Evolutionary conservation across 2,329 filamentous ascomycete genomes (phyloP).

Genomic region (Ascosphaera pollenicola): DNA sequence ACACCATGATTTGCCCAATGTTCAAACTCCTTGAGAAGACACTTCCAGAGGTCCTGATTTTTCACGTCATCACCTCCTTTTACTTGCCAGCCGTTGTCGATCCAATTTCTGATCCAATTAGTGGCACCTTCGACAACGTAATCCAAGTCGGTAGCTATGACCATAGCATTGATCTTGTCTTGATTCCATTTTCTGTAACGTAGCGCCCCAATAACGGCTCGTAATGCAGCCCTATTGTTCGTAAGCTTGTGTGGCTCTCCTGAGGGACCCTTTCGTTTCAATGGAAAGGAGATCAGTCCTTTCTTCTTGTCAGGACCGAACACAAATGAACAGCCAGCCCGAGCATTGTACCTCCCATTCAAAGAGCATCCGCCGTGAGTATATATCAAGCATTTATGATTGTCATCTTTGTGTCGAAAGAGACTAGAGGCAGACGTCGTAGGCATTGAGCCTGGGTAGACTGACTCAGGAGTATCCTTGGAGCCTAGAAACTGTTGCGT

Average conservation of each 20-base stretch:
- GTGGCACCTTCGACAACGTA: slow-evolving; percentile 7
- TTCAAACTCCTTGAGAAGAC: slow-evolving; percentile 22
- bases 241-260: slow-evolving; percentile 18
- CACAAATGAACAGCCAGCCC: slow-evolving; percentile 22
- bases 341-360: slow-evolving; percentile 18
- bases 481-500: too few relatives aligned
- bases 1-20: slow-evolving; percentile 10
- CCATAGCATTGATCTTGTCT: slow-evolving; percentile 21
- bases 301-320: slow-evolving; percentile 5
- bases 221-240: slow-evolving; percentile 33
- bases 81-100: slow-evolving; percentile 24
- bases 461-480: too few relatives aligned
- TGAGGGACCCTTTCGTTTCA: slow-evolving; percentile 24
- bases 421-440: too few relatives aligned
- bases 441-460: too few relatives aligned
- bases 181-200: slow-evolving; percentile 21
- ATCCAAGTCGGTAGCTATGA: slow-evolving; percentile 31
- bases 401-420: too few relatives aligned
- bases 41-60: slow-evolving; percentile 32
- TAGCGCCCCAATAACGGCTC: slow-evolving; percentile 30
- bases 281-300: slow-evolving; percentile 10
- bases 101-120: slow-evolving; percentile 16
- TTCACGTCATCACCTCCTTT: slow-evolving; percentile 15
- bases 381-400: slow-evolving; percentile 15
- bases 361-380: slow-evolving; percentile 25